These are phyloP conservation scores for Fomitopsis serialis DNA, from an alignment of 768 basidiomycete genomes.

Conservation along the genomic window DNA sequence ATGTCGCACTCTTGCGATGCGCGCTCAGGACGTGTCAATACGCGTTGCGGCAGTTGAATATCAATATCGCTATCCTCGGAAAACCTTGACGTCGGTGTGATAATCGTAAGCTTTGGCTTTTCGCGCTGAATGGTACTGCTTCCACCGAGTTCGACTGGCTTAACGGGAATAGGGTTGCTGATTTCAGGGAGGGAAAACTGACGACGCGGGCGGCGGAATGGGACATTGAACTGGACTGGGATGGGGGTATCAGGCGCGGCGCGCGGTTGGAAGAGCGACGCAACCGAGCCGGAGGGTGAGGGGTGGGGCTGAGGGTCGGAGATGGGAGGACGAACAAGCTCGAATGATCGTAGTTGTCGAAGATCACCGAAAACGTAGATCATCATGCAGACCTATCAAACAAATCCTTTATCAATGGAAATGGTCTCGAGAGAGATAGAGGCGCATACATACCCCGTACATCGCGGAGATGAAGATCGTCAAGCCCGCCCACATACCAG, in stretches of 20 bases:
- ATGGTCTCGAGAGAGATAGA: neutral
- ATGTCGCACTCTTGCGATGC: neutral
- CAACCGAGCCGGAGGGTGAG: neutral
- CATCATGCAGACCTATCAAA: slow-evolving; percentile 51
- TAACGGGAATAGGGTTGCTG: neutral
- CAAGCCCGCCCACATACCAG: slow-evolving; percentile 68
- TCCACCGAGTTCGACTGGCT: neutral
- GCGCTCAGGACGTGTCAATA: neutral
- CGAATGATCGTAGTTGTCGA: slow-evolving; percentile 72
- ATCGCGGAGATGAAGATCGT: slow-evolving; percentile 56
- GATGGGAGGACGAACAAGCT: slow-evolving; percentile 65
- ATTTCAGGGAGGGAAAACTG: neutral
- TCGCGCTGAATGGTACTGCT: neutral
- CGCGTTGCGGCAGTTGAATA: neutral
- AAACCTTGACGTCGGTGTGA: neutral
- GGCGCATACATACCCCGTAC: slow-evolving; percentile 43
- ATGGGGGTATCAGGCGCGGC: neutral
- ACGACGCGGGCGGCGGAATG: neutral
- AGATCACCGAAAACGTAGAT: slow-evolving; percentile 79
- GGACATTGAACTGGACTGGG: neutral
- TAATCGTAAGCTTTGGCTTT: neutral
- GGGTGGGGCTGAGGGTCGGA: slow-evolving; percentile 34
- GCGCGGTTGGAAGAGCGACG: slow-evolving; percentile 5
- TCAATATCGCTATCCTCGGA: neutral
- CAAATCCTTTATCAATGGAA: neutral